phyloP scores from a whole-genome alignment of 1,284 basidiomycete species.

The Tilletia horrida region DNA sequence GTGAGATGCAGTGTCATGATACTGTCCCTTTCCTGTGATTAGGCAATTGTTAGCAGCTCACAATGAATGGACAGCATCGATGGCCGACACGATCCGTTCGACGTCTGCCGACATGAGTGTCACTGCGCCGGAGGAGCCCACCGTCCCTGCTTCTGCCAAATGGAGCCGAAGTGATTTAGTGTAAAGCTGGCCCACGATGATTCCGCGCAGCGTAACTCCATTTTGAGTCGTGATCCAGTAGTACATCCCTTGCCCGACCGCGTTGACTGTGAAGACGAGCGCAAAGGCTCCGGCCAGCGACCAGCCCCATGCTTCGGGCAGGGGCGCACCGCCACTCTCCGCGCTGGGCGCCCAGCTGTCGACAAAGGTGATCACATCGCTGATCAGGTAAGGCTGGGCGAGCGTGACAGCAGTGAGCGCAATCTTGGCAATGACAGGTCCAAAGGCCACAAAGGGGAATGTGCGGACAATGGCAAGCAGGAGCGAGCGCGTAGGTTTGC shows the following conservation, averaged over 20 bases:
- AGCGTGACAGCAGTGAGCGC: constrained; percentile 33
- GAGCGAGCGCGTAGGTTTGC: background rate
- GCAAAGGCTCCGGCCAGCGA: constrained; percentile 46
- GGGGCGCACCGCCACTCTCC: constrained; percentile 22
- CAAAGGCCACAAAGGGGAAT: background rate
- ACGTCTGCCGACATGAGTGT: constrained; percentile 50
- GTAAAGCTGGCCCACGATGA: constrained; percentile 43
- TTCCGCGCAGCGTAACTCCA: constrained; percentile 38
- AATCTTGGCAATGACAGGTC: constrained; percentile 16
- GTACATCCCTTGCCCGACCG: constrained; percentile 37
- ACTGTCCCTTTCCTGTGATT: too few relatives aligned
- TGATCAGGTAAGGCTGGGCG: constrained; percentile 40
- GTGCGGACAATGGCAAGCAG: background rate
- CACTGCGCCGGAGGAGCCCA: constrained; percentile 39
- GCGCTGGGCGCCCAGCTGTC: constrained; percentile 27
- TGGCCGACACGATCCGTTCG: constrained; percentile 39
- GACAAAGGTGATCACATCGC: constrained; percentile 40
- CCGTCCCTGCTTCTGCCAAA: constrained; percentile 33
- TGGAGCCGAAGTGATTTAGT: constrained; percentile 45
- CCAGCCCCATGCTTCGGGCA: constrained; percentile 44
- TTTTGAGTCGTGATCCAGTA: constrained; percentile 34
- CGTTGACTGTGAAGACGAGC: constrained; percentile 38
- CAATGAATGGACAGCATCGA: constrained; percentile 34
- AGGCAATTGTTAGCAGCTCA: background rate
- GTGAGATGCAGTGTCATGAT: too few relatives aligned